Conservation (phyloP, 176 grass and related monocot species). For the bread wheat (Triticum aestivum) region DNA sequence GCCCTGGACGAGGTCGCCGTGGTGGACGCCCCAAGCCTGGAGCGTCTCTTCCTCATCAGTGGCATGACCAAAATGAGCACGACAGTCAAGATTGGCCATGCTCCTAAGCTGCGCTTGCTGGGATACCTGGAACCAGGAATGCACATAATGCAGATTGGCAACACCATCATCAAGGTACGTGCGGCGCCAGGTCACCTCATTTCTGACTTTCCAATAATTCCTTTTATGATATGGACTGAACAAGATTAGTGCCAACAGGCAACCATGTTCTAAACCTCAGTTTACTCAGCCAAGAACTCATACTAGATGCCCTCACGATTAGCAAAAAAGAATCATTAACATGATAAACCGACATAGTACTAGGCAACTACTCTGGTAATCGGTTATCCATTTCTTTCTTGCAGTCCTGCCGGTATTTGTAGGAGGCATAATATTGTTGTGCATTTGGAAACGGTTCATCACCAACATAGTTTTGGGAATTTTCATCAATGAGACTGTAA, state of each 20-base stretch:
- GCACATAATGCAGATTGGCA: slow-evolving; percentile 1
- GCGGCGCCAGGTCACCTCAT: not conserved
- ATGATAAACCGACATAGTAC: too few species aligned
- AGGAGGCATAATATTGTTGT: too few species aligned
- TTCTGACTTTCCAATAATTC: not conserved
- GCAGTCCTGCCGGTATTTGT: too few species aligned
- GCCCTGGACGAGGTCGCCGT: not conserved
- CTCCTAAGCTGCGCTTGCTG: not conserved
- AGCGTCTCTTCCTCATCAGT: not conserved
- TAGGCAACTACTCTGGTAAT: too few species aligned
- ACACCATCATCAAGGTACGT: not conserved
- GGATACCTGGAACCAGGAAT: slow-evolving; percentile 6
- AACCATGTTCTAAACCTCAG: not conserved
- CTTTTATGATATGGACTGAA: not conserved
- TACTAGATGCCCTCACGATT: not conserved
- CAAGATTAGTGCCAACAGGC: too few species aligned
- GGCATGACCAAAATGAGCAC: not conserved
- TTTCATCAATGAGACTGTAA: too few species aligned
- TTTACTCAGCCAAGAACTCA: not conserved
- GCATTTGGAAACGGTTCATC: too few species aligned
- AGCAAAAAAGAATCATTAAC: not conserved
- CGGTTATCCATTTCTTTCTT: too few species aligned
- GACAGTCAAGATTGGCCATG: not conserved
- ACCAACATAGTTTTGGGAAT: too few species aligned
- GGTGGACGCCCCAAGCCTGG: slow-evolving; percentile 2